Conservation (phyloP, 2,329 filamentous ascomycete species). For the Thielaviopsis musarum region DNA sequence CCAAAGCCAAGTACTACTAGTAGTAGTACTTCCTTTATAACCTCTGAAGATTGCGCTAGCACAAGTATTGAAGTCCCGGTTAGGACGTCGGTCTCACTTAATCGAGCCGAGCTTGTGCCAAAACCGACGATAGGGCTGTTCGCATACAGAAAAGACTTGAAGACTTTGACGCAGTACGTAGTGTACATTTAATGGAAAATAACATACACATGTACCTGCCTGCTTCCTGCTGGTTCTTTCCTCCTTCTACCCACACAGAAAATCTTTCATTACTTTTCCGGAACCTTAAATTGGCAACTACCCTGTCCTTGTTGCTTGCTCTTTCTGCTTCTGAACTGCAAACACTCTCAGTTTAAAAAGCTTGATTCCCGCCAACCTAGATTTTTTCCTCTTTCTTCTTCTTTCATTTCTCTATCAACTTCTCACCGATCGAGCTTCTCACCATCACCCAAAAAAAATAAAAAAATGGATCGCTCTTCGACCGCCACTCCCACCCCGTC, state of each 20-base stretch:
- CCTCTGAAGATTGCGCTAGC: no score
- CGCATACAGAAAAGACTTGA: no score
- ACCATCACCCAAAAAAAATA: background rate
- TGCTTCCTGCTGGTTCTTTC: no score
- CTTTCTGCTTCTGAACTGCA: background rate
- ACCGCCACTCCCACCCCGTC: slow-evolving; percentile 10
- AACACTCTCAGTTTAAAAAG: background rate
- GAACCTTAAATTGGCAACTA: background rate
- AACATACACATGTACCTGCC: no score
- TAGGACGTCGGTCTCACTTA: no score
- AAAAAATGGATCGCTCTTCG: slow-evolving; percentile 1
- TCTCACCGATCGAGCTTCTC: no score
- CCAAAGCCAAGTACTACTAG: background rate
- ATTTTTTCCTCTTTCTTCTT: background rate
- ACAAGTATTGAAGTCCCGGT: no score
- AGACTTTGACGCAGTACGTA: no score
- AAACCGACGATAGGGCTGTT: no score
- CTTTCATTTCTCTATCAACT: background rate
- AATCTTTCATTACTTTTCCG: background rate
- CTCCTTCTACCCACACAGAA: no score
- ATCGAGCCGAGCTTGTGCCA: no score
- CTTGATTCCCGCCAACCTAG: background rate
- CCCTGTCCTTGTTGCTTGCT: background rate
- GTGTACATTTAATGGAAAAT: no score
- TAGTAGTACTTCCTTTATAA: background rate